phyloP scores from a whole-genome alignment of 2,329 filamentous ascomycete species.

The Tolypocladium guangdongense region DNA sequence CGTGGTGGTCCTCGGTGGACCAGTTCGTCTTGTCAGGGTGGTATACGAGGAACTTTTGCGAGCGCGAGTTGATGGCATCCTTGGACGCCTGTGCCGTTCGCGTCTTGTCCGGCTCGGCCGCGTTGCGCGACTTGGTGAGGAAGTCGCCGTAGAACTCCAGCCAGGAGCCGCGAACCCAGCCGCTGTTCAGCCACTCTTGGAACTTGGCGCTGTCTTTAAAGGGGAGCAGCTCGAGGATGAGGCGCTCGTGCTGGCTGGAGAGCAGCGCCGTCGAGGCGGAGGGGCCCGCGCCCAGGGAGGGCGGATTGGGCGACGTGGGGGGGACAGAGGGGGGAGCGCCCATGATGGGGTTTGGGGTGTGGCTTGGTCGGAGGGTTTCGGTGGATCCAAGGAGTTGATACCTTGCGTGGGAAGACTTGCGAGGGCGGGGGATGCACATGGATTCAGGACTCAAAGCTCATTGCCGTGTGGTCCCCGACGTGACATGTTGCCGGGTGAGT shows the following conservation, averaged over 20 bases:
- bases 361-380: neutral
- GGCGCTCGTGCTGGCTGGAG: constrained; percentile 23
- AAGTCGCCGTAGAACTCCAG: constrained; percentile 25
- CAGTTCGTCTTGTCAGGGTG: constrained; percentile 25
- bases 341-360: neutral
- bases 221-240: constrained; percentile 27
- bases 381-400: neutral
- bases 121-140: constrained; percentile 7
- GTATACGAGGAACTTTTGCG: constrained; percentile 21
- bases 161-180: constrained; percentile 23
- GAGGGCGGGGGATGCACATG: neutral
- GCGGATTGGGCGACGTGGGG: neutral
- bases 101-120: constrained; percentile 21
- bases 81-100: constrained; percentile 17
- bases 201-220: constrained; percentile 22
- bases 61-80: constrained; percentile 17
- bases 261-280: constrained; percentile 3
- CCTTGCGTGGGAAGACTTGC: neutral
- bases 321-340: neutral
- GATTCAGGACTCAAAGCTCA: too few relatives aligned
- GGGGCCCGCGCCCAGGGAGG: neutral
- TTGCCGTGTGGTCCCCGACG: too few relatives aligned
- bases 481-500: neutral
- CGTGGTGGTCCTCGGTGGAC: constrained; percentile 24
- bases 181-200: constrained; percentile 22